Conservation (phyloP, 2,329 filamentous ascomycete genomes). For the Emydomyces testavorans region DNA sequence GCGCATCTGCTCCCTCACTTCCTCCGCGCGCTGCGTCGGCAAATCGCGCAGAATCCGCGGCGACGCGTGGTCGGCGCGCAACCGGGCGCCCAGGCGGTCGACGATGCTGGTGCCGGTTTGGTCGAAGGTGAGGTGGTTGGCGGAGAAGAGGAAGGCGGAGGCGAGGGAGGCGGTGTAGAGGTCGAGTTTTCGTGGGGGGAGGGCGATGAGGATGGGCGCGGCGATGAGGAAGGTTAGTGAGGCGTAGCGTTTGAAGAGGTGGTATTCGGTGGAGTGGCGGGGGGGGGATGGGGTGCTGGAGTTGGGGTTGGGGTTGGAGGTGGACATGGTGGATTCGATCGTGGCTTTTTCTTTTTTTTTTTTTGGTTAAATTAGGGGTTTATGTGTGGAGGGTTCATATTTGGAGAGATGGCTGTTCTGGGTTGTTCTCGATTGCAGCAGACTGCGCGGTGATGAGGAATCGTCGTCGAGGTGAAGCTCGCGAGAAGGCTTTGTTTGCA, state of each 20-base stretch:
- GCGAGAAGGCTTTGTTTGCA: too few relatives aligned
- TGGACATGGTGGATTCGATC: slow-evolving; percentile 11
- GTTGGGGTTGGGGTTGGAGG: slow-evolving; percentile 1
- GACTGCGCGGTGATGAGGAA: too few relatives aligned
- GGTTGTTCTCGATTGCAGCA: too few relatives aligned
- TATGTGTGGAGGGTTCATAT: too few relatives aligned
- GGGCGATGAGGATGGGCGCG: slow-evolving; percentile 25
- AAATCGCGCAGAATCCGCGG: slow-evolving; percentile 13
- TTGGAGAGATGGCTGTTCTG: too few relatives aligned
- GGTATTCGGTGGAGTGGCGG: slow-evolving; percentile 28
- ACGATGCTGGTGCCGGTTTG: slow-evolving; percentile 31
- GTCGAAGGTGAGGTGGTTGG: slow-evolving; percentile 23
- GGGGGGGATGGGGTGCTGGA: slow-evolving; percentile 12
- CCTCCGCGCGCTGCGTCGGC: slow-evolving; percentile 18
- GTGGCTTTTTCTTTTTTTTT: too few relatives aligned
- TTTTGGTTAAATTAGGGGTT: too few relatives aligned
- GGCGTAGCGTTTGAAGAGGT: slow-evolving; percentile 32
- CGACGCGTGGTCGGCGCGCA: not conserved
- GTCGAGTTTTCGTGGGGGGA: slow-evolving; percentile 11
- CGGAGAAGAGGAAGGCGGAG: slow-evolving; percentile 18
- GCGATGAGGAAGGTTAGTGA: slow-evolving; percentile 26
- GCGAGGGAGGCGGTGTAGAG: slow-evolving; percentile 16
- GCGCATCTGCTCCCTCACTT: slow-evolving; percentile 16
- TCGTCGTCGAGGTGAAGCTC: too few relatives aligned
- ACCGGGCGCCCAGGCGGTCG: slow-evolving; percentile 21